Percentiles rank a stretch among this genome's conserved stretches.
Evolutionary conservation across 495 filamentous ascomycete genomes (phyloP).

Genomic region (Podospora fimiseda): DNA sequence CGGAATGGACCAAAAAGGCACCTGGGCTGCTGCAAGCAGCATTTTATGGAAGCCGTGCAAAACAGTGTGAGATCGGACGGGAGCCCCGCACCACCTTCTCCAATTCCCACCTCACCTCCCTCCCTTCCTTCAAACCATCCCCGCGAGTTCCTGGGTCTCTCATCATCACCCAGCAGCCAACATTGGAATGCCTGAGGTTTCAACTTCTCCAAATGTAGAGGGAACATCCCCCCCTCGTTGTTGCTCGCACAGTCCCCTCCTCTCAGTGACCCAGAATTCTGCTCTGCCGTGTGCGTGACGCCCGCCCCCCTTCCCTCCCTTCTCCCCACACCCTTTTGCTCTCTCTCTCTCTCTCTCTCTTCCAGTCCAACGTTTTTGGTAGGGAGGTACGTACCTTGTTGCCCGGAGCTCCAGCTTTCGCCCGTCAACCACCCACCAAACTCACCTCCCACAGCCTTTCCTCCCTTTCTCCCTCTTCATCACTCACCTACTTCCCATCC

Average conservation of each 20-base stretch:
- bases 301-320: conserved; percentile 7
- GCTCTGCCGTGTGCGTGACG: conserved; percentile 1
- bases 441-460: conserved; percentile 21
- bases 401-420: conserved; percentile 25
- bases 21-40: neutral
- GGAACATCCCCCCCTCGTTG: conserved; percentile 23
- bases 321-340: conserved; percentile 27
- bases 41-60: too few relatives aligned
- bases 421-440: conserved; percentile 32
- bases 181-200: conserved; percentile 6
- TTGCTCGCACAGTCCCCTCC: conserved; percentile 18
- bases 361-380: conserved; percentile 6
- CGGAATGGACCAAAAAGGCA: conserved; percentile 1
- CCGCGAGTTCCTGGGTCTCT: too few relatives aligned
- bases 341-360: too few relatives aligned
- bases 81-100: too few relatives aligned
- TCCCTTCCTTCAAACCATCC: too few relatives aligned
- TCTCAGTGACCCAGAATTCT: conserved; percentile 2
- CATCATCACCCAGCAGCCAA: conserved; percentile 3
- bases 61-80: neutral
- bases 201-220: conserved; percentile 4
- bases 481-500: conserved; percentile 15
- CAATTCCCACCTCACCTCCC: neutral
- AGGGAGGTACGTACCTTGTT: conserved; percentile 29
- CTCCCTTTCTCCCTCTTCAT: conserved; percentile 18